A percentile compares a stretch with the other conserved stretches of the same genome.
Evolutionary conservation across 2,329 filamentous ascomycete species (phyloP).

Genomic region (Ascomycota sp.): DNA sequence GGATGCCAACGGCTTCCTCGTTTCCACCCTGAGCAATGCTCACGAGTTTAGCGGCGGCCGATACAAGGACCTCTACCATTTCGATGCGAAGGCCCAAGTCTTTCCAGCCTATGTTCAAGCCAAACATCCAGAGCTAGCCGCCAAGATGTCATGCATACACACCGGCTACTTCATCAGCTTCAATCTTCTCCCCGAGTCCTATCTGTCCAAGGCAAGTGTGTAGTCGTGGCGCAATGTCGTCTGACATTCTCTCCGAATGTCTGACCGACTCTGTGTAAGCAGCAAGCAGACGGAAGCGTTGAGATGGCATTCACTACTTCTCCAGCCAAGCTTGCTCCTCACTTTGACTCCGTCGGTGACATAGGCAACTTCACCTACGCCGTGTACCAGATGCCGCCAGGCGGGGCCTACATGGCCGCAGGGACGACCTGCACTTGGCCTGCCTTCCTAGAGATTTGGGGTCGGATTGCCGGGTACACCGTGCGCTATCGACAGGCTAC

Average conservation of each 20-base stretch:
- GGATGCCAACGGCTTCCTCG: conserved; percentile 26
- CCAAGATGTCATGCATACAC: conserved; percentile 30
- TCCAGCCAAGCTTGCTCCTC: conserved; percentile 18
- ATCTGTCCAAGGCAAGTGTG: conserved; percentile 21
- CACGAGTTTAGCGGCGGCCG: conserved; percentile 22
- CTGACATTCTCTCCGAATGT: too few relatives aligned
- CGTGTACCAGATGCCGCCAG: conserved; percentile 26
- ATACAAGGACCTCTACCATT: conserved; percentile 29
- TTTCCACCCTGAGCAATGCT: conserved; percentile 29
- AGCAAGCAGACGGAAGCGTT: conserved; percentile 20
- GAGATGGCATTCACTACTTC: conserved; percentile 25
- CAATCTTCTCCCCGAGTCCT: conserved; percentile 22
- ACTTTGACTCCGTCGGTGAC: conserved; percentile 24
- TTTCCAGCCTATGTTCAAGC: conserved; percentile 23
- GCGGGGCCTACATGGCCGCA: conserved; percentile 26
- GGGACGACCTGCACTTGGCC: conserved; percentile 24
- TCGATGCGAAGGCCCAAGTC: conserved; percentile 30
- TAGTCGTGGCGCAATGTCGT: too few relatives aligned
- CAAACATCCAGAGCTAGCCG: conserved; percentile 20
- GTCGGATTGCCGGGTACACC: conserved; percentile 12
- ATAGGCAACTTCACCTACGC: conserved; percentile 26
- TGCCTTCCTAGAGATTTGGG: conserved; percentile 23
- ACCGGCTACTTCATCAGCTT: conserved; percentile 29
- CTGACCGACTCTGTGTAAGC: background rate
- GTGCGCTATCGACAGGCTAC: conserved; percentile 19